Evolutionary conservation across 2,329 filamentous ascomycete genomes (phyloP), one percentile per base, ranked within the genome.

Genomic region (Fusarium hainanense): DNA sequence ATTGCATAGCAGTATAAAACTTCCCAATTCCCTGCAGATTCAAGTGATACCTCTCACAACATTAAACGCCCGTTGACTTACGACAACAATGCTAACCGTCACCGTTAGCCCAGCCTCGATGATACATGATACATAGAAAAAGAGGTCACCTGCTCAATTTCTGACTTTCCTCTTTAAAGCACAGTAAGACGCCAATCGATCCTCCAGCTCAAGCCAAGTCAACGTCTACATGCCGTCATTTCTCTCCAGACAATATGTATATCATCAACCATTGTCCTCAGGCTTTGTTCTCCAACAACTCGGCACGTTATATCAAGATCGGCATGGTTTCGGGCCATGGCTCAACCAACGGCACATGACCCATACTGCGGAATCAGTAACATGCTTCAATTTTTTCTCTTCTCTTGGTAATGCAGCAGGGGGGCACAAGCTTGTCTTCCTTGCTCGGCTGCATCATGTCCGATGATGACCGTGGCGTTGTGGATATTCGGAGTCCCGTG

Each of bases 381-480:
- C 10, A 25, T 14, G 32, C 30, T 46, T n/a, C 8, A 4, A 2
- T 5, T 27, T 27, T 46, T 30, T 32, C 4, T 42, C 32, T 64
- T 51, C 27, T 42, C 42, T 60, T 48, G 23, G 58, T 32, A 58
- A 60, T 40, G 50, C 58, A 40, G 32, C 23, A 34, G 25, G 27
- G 32, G 43, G 27, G 12, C 13, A 28, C 42, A 47, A 25, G 16
- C 47, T 46, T 54, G 46, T 41, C 21, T 23, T 56, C 49, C 25
- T 40, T 58, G 47, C 27, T 42, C 25, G 37, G 30, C 48, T 58
- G 54, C 56, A 57, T 62, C 63, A 70, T 60, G 59, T 61, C 72
- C 73, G 73, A 72, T 55, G 58, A 58, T 73, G 71, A 58, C 73
- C 71, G 73, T 67, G 61, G 73, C 69, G 55, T 62, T 54, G 72